Conservation (phyloP, 768 basidiomycete genomes). For the Lanmaoa rubissima region DNA sequence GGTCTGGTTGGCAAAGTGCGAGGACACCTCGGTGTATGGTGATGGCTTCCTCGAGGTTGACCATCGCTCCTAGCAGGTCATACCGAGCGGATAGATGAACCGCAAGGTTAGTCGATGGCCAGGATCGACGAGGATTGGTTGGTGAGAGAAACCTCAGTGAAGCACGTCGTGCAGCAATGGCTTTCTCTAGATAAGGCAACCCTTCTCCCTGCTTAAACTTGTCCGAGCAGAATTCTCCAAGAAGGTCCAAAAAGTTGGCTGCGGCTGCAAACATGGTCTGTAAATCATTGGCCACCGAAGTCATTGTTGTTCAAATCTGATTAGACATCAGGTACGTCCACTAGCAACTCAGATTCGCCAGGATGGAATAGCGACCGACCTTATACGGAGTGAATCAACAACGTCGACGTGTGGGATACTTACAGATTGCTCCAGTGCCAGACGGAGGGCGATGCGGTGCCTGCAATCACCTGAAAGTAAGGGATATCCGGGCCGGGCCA, state of each 20-base stretch:
- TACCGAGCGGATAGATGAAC: neutral
- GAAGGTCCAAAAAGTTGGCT: neutral
- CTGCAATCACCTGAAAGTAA: too few relatives aligned
- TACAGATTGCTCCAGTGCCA: neutral
- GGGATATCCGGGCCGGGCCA: too few relatives aligned
- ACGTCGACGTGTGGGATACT: neutral
- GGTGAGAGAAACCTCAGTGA: neutral
- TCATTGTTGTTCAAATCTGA: neutral
- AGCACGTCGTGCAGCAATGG: conserved; percentile 13
- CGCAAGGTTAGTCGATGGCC: neutral
- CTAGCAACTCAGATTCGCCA: too few relatives aligned
- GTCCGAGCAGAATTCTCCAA: neutral
- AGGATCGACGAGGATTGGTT: neutral
- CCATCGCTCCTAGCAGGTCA: neutral
- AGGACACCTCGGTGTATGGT: neutral
- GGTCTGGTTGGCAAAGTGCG: neutral
- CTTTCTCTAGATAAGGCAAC: conserved; percentile 16
- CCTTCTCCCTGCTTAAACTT: neutral
- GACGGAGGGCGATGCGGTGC: too few relatives aligned
- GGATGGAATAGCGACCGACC: neutral
- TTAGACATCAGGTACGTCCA: neutral
- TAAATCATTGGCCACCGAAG: neutral
- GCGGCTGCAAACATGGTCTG: neutral
- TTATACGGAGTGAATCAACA: neutral
- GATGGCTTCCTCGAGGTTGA: neutral